Base-by-base conservation (phyloP, 352 stramenopile species). In the Globisporangium viniferum region DNA sequence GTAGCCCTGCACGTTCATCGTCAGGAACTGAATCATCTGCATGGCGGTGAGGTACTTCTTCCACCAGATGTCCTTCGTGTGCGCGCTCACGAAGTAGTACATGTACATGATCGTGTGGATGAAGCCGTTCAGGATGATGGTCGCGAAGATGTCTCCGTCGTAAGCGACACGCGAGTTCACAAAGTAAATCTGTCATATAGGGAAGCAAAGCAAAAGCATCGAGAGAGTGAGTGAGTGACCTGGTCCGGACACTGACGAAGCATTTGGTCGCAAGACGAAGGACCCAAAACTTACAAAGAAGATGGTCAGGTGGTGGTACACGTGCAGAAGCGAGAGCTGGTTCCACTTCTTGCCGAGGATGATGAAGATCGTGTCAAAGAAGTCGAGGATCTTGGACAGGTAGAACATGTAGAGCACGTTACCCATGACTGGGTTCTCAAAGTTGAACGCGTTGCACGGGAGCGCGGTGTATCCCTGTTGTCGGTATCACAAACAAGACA, bases 21-120 rank as follows among this genome's bases (percentile, higher is more conserved):
- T 87, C 20, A 93, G 51, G 68, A 99, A 99, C 80, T 99, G 96
- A 57, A 97, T 86, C 76, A 99, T 76, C 80, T 99, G 97, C 76
- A 98, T 90, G 31, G 88, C 81, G 55, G 97, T 99, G 29, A 99
- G 79, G 78, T 93, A 97, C 58, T 95, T 98, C 74, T 98, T 99
- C 97, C 97, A 99, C 95, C 95, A 99, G 77, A 99, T 98, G 67
- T 97, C 88, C 70, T 95, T 97, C 59, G 95, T 98, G 82, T 99
- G 94, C 68, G 98, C 96, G 78, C 91, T 97, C 48, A 99, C 96
- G 70, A 98, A 98, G 91, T 99, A 99, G 81, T 99, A 99, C 48
- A 94, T 98, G 89, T 99, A 99, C 97, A 99, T 99, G 72, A 99
- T 95, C 29, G 94, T 98, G 82, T 99, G 97, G 73, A 99, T 98